A percentile compares a stretch with the other conserved stretches of the same genome.
These are phyloP conservation scores for Herpetomonas tarakana DNA, from an alignment of 208 protist genomes.

Conservation along the genomic window DNA sequence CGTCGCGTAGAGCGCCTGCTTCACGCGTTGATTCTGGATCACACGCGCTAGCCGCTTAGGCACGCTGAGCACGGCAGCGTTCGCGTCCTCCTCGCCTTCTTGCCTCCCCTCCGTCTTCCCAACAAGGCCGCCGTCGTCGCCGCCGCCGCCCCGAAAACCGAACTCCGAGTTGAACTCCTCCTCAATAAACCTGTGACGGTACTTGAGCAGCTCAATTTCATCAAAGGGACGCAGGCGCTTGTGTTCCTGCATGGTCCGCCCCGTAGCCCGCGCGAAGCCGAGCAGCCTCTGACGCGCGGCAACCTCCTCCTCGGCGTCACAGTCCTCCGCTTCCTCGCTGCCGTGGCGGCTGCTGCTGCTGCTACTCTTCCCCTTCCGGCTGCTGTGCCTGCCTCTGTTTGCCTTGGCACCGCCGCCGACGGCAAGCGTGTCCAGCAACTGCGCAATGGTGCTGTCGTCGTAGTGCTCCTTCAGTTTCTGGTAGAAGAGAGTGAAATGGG, in stretches of 20 bases:
- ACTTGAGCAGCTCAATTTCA: slow-evolving; percentile 36
- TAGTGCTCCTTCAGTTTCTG: background rate
- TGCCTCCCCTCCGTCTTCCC: too few species aligned
- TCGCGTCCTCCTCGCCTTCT: background rate
- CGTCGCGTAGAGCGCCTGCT: slow-evolving; percentile 13
- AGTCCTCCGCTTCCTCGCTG: background rate
- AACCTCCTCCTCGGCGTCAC: background rate
- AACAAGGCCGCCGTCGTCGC: background rate
- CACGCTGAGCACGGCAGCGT: background rate
- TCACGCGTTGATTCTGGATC: background rate
- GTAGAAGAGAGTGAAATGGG: background rate
- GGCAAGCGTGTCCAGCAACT: background rate
- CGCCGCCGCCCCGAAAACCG: slow-evolving; percentile 2
- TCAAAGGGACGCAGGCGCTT: slow-evolving; percentile 21
- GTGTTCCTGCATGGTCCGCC: background rate
- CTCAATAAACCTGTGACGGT: slow-evolving; percentile 23
- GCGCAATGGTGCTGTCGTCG: background rate
- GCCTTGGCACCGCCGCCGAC: too few species aligned
- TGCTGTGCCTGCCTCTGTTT: background rate
- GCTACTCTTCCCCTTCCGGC: background rate
- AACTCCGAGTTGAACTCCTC: slow-evolving; percentile 18
- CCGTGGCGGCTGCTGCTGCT: background rate
- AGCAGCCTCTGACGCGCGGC: background rate
- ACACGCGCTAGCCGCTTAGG: background rate
- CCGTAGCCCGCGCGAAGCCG: background rate